Base-by-base conservation (phyloP, 2,329 filamentous ascomycete genomes). In the Hymenoscyphus repandus region DNA sequence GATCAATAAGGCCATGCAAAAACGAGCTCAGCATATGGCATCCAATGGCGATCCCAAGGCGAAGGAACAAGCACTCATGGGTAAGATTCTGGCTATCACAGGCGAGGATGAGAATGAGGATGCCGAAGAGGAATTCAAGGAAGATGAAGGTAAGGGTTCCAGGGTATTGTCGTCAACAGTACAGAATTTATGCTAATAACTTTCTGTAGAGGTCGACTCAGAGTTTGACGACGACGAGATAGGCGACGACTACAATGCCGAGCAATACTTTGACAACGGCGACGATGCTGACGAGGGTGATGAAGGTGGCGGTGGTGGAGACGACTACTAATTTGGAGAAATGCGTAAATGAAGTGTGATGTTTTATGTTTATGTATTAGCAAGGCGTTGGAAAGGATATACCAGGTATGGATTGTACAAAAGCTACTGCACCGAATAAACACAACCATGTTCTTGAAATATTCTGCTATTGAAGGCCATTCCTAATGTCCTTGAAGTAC, bases 251-350 rank as follows among this genome's bases (percentile, higher is more conserved):
- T 83, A 85, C 59, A 79, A 83, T 58, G 81, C 77, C 1, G 81
- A 85, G 59, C 75, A 83, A 55, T 84, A 85, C 69, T 82, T 82
- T 59, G 77, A 80, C 55, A 78, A 73, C 49, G 81, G 81, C 6
- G 81, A 76, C 45, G 73, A 74, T 44, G 74, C 74, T 42, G 72
- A 68, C 45, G 72, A 79, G 45, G 78, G 76, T 49, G 80, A 77
- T 51, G 77, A 72, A 40, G 78, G 73, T 37, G 75, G 71, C 6
- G 78, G 50, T 6, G 61, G 53, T 3, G 61, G 63, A 40, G 58
- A 64, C 18, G 61, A 62, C 37, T 61, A 54, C 40, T 18, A 9
- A 7, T 39, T 45, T 39, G 22, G 22, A 27, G 22, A 27, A 27
- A 27, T 27, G 7, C 22, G 22, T 4, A 27, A 27, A 27, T 4